Evolutionary conservation across 2,329 filamentous ascomycete genomes (phyloP).

Genomic region (Penicillium olsonii): DNA sequence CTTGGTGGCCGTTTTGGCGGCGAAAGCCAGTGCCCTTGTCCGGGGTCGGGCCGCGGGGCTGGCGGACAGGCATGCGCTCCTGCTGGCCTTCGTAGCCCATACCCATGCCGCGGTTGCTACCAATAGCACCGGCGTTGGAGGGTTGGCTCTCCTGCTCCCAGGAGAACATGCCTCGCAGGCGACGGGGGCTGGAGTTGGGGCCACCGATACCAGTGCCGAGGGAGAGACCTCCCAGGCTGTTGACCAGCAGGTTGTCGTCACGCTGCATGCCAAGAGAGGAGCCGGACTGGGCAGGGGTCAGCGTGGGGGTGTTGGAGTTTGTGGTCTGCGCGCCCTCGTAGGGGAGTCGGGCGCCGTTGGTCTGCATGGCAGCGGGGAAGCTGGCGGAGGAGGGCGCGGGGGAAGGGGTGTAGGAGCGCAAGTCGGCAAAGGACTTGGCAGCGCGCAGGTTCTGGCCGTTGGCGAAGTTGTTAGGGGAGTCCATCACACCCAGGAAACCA

Average conservation of each 20-base stretch:
- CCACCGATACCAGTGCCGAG: constrained; percentile 53
- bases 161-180: constrained; percentile 61
- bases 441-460: constrained; percentile 80
- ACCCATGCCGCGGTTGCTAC: constrained; percentile 65
- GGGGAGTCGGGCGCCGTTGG: constrained; percentile 63
- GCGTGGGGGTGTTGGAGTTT: constrained; percentile 65
- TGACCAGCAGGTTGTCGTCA: constrained; percentile 62
- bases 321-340: constrained; percentile 59
- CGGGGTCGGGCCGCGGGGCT: constrained; percentile 62
- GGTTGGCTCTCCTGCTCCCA: constrained; percentile 57
- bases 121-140: constrained; percentile 58
- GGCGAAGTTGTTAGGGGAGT: constrained; percentile 68
- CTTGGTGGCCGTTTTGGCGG: constrained; percentile 63
- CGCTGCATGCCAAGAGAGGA: constrained; percentile 51
- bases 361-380: constrained; percentile 70
- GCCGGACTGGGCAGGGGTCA: constrained; percentile 61
- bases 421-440: constrained; percentile 94
- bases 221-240: constrained; percentile 63
- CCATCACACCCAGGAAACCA: constrained; percentile 81
- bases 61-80: constrained; percentile 59
- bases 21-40: constrained; percentile 61
- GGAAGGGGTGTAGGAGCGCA: constrained; percentile 92
- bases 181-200: constrained; percentile 57
- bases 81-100: constrained; percentile 57
- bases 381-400: constrained; percentile 87